phyloP scores from a whole-genome alignment of 352 stramenopile genomes.

The Blastocystis sp. region DNA sequence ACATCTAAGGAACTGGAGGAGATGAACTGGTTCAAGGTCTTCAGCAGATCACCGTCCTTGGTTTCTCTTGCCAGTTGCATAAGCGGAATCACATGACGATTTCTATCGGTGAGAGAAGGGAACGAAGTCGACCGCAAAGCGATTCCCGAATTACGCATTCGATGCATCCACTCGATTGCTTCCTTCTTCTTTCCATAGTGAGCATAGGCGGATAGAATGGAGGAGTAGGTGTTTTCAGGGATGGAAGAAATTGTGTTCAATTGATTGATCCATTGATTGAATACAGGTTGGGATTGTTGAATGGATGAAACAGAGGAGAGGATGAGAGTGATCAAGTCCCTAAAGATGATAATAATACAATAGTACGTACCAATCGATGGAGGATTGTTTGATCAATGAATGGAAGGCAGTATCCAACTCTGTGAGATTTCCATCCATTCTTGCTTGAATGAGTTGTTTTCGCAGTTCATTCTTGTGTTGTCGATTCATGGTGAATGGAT shows the following conservation, averaged over 20 bases:
- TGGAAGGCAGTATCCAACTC: not conserved
- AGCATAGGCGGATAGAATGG: not conserved
- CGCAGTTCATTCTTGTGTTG: not conserved
- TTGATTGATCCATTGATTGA: not conserved
- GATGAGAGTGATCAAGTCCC: constrained; percentile 1
- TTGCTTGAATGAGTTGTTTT: not conserved
- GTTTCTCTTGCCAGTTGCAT: not conserved
- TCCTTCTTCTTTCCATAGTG: not conserved
- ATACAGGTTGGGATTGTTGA: not conserved
- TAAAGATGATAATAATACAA: not conserved
- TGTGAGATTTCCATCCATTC: not conserved
- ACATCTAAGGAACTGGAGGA: not conserved
- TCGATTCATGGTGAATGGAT: not conserved
- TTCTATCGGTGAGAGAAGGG: not conserved
- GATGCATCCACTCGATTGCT: not conserved
- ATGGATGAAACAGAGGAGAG: not conserved
- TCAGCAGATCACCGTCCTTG: not conserved
- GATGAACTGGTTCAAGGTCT: not conserved
- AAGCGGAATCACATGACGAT: not conserved
- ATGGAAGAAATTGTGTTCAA: not conserved
- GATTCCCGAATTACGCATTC: not conserved
- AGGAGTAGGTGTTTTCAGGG: not conserved
- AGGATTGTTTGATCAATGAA: not conserved
- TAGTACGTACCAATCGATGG: constrained; percentile 17
- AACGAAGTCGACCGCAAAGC: not conserved